A percentile compares a stretch with the other conserved stretches of the same genome.
phyloP scores from a whole-genome alignment of 345 rosid genomes.

The Isatis tinctoria region DNA sequence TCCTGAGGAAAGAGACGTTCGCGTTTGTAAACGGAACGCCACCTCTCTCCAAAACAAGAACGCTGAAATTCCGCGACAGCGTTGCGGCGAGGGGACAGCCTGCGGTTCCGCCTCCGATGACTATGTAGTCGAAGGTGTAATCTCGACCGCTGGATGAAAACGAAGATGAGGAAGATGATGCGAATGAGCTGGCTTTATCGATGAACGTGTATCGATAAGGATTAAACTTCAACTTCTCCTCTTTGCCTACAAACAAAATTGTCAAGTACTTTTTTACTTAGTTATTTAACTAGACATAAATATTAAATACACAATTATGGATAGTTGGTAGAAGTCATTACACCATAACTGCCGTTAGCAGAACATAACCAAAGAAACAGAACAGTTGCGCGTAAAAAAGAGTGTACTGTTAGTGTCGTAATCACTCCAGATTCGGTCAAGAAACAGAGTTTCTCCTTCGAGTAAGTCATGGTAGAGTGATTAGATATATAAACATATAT shows the following conservation, averaged over 20 bases:
- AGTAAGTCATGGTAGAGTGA: neutral
- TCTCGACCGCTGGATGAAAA: slow-evolving; percentile 47
- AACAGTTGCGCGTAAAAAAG: neutral
- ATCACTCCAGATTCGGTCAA: slow-evolving; percentile 6
- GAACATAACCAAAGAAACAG: neutral
- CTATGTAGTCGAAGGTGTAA: slow-evolving; percentile 63
- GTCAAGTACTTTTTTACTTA: neutral
- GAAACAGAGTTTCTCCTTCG: neutral
- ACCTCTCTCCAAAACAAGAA: slow-evolving; percentile 88
- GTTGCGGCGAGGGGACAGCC: slow-evolving; percentile 96
- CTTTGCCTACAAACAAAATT: slow-evolving; percentile 9
- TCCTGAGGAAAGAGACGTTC: slow-evolving; percentile 74
- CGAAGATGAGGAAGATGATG: slow-evolving; percentile 53
- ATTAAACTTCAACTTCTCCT: slow-evolving; percentile 27
- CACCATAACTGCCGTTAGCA: slow-evolving; percentile 13
- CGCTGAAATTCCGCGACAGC: slow-evolving; percentile 70
- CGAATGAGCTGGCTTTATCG: slow-evolving; percentile 71
- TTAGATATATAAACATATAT: neutral
- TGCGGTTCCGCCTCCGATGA: slow-evolving; percentile 95
- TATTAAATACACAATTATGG: neutral
- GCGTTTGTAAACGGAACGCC: slow-evolving; percentile 89
- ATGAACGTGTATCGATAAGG: slow-evolving; percentile 65
- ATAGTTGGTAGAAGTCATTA: slow-evolving; percentile 25
- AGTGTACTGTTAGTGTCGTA: slow-evolving; percentile 16
- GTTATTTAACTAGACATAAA: neutral